Percentiles rank a stretch among this genome's conserved stretches.
phyloP scores from a whole-genome alignment of 148 eudicot species.

The Pharnaceum exiguum region DNA sequence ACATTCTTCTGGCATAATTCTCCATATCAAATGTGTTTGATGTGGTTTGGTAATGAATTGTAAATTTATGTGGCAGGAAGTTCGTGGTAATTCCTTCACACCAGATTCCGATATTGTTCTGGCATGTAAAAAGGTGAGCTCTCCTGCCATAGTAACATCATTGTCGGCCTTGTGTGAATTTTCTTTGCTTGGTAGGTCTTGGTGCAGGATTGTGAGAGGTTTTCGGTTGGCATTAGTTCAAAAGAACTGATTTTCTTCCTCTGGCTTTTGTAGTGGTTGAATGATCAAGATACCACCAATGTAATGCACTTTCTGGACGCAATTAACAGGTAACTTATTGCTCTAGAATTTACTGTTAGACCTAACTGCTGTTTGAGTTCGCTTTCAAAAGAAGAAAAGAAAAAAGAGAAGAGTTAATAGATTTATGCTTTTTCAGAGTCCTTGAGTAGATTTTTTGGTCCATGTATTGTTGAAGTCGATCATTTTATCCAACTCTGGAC shows the following conservation, averaged over 20 bases:
- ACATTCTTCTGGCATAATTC: slow-evolving; percentile 4
- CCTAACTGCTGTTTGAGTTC: not conserved
- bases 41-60: slow-evolving; percentile 2
- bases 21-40: not conserved
- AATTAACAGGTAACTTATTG: slow-evolving; percentile 55
- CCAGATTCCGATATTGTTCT: slow-evolving; percentile 79
- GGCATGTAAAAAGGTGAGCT: slow-evolving; percentile 73
- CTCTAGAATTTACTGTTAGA: not conserved
- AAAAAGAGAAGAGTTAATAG: too few species aligned
- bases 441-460: too few species aligned
- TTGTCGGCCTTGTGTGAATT: not conserved
- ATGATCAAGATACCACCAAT: slow-evolving; percentile 66
- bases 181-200: not conserved
- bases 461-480: too few species aligned
- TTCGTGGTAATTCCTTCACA: slow-evolving; percentile 55
- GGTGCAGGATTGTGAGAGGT: not conserved
- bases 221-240: not conserved
- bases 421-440: too few species aligned
- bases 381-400: too few species aligned
- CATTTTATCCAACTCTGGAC: too few species aligned
- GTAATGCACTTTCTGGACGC: slow-evolving; percentile 80
- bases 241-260: not conserved
- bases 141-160: not conserved
- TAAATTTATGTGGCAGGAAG: slow-evolving; percentile 46
- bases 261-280: slow-evolving; percentile 47